Conservation (phyloP, 164 flowering plant genomes). For the Piper longum region DNA sequence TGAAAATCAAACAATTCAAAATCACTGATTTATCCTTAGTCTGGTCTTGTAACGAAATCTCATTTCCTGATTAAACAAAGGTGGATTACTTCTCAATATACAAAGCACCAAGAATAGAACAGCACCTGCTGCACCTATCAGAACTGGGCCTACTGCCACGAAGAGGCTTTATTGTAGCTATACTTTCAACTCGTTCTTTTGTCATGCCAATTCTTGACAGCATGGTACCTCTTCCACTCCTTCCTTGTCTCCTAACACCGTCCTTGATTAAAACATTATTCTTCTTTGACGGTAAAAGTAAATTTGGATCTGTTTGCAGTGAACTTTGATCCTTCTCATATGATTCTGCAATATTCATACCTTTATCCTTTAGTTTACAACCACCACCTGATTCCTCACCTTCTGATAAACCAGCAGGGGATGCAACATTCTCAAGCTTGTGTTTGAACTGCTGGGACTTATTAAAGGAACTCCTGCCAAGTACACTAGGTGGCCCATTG, state of each 20-base stretch:
- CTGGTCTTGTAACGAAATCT: too few relatives aligned
- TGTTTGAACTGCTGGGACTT: constrained; percentile 34
- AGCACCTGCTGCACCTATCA: constrained; percentile 71
- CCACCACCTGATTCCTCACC: constrained; percentile 79
- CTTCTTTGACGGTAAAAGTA: constrained; percentile 33
- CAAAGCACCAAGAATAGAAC: not conserved
- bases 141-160: constrained; percentile 27
- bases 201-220: constrained; percentile 1
- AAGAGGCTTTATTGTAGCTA: constrained; percentile 35
- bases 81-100: too few relatives aligned
- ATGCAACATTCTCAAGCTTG: constrained; percentile 46
- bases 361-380: constrained; percentile 38
- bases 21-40: too few relatives aligned
- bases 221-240: constrained; percentile 57
- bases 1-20: not conserved
- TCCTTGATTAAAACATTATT: constrained; percentile 33
- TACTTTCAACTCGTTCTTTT: constrained; percentile 46
- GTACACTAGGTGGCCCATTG: constrained; percentile 18
- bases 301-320: constrained; percentile 25
- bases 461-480: constrained; percentile 21
- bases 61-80: too few relatives aligned
- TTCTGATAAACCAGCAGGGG: constrained; percentile 68
- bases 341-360: constrained; percentile 17
- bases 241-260: constrained; percentile 68
- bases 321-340: constrained; percentile 30